Conservation (phyloP, 1,139 yeast species). For the Komagataea norvegica region DNA sequence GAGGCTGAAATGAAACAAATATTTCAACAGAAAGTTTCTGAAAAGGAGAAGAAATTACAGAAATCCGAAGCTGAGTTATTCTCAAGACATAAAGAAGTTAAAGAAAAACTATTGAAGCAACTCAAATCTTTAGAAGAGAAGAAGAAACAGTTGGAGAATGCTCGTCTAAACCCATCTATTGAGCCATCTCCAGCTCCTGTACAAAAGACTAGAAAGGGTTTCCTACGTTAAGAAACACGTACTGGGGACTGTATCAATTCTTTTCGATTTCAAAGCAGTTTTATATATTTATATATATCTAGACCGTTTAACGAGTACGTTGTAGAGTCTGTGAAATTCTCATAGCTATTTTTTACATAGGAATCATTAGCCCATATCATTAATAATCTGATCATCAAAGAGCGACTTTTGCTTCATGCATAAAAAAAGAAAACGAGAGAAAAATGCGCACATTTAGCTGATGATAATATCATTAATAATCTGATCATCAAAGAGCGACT, state of each 20-base stretch:
- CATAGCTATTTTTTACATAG: too few relatives aligned
- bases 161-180: slow-evolving; percentile 47
- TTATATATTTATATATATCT: slow-evolving; percentile 1
- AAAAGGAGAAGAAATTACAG: slow-evolving; percentile 95
- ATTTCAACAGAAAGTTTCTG: slow-evolving; percentile 93
- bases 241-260: too few relatives aligned
- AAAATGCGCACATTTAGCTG: slow-evolving; percentile 4
- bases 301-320: slow-evolving; percentile 2
- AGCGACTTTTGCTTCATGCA: too few relatives aligned
- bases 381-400: too few relatives aligned
- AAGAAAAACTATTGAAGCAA: slow-evolving; percentile 86
- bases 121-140: slow-evolving; percentile 87
- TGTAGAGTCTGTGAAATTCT: not conserved
- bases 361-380: too few relatives aligned
- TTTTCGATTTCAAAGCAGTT: not conserved
- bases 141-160: slow-evolving; percentile 76
- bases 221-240: slow-evolving; percentile 49
- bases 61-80: slow-evolving; percentile 96
- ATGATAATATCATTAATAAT: too few relatives aligned
- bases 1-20: slow-evolving; percentile 96
- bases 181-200: slow-evolving; percentile 40
- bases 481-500: too few relatives aligned
- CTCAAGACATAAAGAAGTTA: slow-evolving; percentile 94
- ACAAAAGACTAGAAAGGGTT: slow-evolving; percentile 57
- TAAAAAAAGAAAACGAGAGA: slow-evolving; percentile 1